Base-by-base conservation (phyloP, 306 rosid genomes). In the Acacia crassicarpa region DNA sequence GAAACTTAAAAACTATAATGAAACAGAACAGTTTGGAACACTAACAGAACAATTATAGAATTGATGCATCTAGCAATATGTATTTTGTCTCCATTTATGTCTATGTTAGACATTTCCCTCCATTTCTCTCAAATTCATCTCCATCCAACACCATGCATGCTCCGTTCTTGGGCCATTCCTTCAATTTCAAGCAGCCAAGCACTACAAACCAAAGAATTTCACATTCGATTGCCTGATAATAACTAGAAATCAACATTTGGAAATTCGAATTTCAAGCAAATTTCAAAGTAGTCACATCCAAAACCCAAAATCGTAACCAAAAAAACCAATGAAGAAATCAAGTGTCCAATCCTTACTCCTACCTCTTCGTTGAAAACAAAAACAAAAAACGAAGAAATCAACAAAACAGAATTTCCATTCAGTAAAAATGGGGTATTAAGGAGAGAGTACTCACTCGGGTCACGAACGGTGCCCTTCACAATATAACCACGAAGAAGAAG, bases 401-500 rank as follows among this genome's bases (percentile, higher is more conserved):
- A 16, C 10, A 44, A 38, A 40, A 66, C 23, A 54, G 61, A 54
- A 54, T 19, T 54, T 54, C 25, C 25, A 6, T 54, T 16, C 25
- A 6, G 61, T 8, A 54, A 17, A 20, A 33, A 66, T 49, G 56
- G 56, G 56, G 56, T 1, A 67, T 43, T 0, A 40, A 67, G 9
- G 15, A 1, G 30, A 38, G 11, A 32, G 40, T 2, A 68, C 51
- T 40, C 73, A 68, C 73, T 68, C n/a, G 49, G 73, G 48, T 68
- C 73, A 40, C 49, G 48, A 68, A 68, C 49, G 11, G 73, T 40
- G 49, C 17, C 48, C 30, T 68, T 40, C 9, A 68, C 73, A 20
- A 19, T n/a, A 79, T 89, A 89, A 49, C 93, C 89, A 40, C 84
- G 86, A 45, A 73, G 76, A 16, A 89, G 83, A 8, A 89, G 89